Conservation (phyloP, 805 yeast genomes). For the Zygotorulaspora sp. region DNA sequence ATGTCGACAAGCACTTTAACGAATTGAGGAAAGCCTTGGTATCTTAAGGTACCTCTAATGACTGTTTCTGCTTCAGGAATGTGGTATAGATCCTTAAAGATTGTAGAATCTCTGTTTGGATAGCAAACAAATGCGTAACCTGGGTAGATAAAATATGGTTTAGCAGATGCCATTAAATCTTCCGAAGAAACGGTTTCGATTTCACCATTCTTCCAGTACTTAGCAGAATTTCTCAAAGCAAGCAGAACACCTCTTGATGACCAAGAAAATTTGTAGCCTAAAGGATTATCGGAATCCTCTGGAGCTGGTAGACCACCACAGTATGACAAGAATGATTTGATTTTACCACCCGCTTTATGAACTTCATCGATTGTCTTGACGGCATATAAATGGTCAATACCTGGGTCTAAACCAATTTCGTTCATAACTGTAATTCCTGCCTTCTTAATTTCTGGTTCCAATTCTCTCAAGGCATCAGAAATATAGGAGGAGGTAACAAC, state of each 20-base stretch:
- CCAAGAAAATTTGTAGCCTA: slow-evolving; percentile 99
- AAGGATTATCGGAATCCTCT: slow-evolving; percentile 94
- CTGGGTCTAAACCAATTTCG: slow-evolving; percentile 98
- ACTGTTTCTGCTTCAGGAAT: slow-evolving; percentile 98
- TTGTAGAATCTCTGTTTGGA: slow-evolving; percentile 97
- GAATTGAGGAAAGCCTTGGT: slow-evolving; percentile 98
- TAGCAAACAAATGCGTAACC: slow-evolving; percentile 92
- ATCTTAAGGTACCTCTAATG: slow-evolving; percentile 94
- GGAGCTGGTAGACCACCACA: slow-evolving; percentile 99
- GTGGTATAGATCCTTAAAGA: slow-evolving; percentile 82
- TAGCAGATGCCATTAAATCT: slow-evolving; percentile 91
- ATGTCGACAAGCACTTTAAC: slow-evolving; percentile 91
- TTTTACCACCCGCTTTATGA: slow-evolving; percentile 85
- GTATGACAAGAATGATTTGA: slow-evolving; percentile 89
- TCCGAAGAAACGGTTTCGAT: slow-evolving; percentile 75
- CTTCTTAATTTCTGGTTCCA: slow-evolving; percentile 80
- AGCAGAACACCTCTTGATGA: slow-evolving; percentile 96
- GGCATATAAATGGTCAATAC: slow-evolving; percentile 97
- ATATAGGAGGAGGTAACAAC: slow-evolving; percentile 96
- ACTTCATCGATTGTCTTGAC: slow-evolving; percentile 98
- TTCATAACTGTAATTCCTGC: slow-evolving; percentile 98
- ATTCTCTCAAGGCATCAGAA: slow-evolving; percentile 81
- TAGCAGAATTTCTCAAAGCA: slow-evolving; percentile 92
- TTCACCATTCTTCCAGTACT: slow-evolving; percentile 82
- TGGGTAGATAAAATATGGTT: slow-evolving; percentile 93